A percentile compares a stretch with the other conserved stretches of the same genome.
These are phyloP conservation scores for Neospermospora avenae DNA, from an alignment of 2,329 filamentous ascomycete species.

Conservation along the genomic window DNA sequence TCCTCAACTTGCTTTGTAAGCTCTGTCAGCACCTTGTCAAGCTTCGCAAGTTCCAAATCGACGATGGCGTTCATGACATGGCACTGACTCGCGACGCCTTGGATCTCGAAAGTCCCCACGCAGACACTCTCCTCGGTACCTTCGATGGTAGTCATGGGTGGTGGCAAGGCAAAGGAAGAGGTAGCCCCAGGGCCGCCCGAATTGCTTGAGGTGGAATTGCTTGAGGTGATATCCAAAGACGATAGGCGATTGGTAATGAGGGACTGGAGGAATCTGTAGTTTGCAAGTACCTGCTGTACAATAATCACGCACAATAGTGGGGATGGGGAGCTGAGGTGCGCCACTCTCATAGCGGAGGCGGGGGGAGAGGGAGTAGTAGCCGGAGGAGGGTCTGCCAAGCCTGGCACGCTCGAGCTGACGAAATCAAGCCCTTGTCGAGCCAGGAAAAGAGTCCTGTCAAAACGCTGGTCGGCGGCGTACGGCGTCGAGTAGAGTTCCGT, in stretches of 20 bases:
- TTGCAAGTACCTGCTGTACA: neutral
- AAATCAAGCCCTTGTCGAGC: neutral
- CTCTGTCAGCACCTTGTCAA: neutral
- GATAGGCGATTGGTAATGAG: neutral
- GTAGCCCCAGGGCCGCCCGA: too few relatives aligned
- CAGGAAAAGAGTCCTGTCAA: neutral
- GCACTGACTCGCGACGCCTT: neutral
- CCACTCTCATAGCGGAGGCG: too few relatives aligned
- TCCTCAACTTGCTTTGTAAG: neutral
- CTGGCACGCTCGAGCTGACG: neutral
- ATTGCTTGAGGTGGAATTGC: neutral
- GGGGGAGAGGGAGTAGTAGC: too few relatives aligned
- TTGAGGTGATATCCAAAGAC: neutral
- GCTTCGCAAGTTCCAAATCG: neutral
- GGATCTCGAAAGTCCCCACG: neutral
- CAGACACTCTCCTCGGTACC: neutral
- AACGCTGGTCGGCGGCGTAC: neutral
- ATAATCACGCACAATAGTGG: neutral
- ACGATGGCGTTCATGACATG: neutral
- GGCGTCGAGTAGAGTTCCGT: neutral
- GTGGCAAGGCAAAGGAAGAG: too few relatives aligned
- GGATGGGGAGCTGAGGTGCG: neutral
- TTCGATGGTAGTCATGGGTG: neutral
- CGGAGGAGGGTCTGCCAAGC: neutral
- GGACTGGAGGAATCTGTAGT: neutral